Conservation (phyloP, 2,329 filamentous ascomycete genomes). For the Scedosporium minutisporum region DNA sequence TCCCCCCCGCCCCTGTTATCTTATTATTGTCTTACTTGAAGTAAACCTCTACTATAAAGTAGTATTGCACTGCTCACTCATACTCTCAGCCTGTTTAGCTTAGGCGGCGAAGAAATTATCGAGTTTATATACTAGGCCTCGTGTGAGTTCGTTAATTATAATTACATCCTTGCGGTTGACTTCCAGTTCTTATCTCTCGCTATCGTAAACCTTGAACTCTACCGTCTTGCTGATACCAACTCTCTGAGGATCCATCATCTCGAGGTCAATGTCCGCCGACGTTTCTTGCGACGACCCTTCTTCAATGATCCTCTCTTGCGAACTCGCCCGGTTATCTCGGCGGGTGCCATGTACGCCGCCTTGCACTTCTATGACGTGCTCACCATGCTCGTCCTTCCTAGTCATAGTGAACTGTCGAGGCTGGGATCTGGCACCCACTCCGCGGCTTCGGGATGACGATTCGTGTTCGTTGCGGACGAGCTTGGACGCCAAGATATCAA, state of each 20-base stretch:
- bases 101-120: too few relatives aligned
- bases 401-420: background rate
- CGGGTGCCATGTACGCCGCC: conserved; percentile 2
- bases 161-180: background rate
- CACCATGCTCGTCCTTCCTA: background rate
- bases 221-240: conserved; percentile 9
- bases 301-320: conserved; percentile 8
- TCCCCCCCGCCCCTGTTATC: too few relatives aligned
- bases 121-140: background rate
- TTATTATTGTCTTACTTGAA: too few relatives aligned
- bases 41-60: too few relatives aligned
- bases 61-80: too few relatives aligned
- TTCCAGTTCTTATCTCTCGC: background rate
- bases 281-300: conserved; percentile 3
- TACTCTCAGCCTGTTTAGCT: too few relatives aligned
- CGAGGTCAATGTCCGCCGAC: background rate
- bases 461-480: conserved; percentile 4
- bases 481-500: conserved; percentile 25
- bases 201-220: conserved; percentile 7
- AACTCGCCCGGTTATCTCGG: conserved; percentile 7
- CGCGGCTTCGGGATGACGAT: conserved; percentile 3
- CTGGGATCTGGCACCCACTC: background rate
- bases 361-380: conserved; percentile 8
- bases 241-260: conserved; percentile 2
- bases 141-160: background rate